phyloP scores from a whole-genome alignment of 2,329 filamentous ascomycete species.

The Xylariaceae sp. region DNA sequence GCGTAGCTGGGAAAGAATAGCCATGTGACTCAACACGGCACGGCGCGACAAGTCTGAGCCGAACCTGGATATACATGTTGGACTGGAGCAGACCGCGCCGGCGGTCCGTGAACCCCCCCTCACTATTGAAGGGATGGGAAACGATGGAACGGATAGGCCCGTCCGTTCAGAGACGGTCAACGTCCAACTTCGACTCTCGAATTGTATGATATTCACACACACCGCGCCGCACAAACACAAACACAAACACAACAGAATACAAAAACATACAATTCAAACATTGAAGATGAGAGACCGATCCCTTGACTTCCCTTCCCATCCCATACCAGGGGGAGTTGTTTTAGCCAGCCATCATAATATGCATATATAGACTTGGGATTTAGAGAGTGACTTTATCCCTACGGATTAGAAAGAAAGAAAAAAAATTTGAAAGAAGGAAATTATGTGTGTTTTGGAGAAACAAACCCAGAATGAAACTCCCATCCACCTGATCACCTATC shows the following conservation, averaged over 20 bases:
- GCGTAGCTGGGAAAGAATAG: no score
- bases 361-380: neutral
- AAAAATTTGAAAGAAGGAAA: neutral
- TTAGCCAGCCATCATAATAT: neutral
- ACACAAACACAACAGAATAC: neutral
- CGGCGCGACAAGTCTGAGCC: neutral
- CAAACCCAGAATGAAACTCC: no score
- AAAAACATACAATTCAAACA: neutral
- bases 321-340: no score
- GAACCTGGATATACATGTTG: neutral
- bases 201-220: neutral
- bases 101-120: no score
- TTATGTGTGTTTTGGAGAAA: no score
- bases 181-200: neutral
- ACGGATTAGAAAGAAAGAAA: neutral
- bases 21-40: neutral
- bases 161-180: no score
- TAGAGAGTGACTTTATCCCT: neutral
- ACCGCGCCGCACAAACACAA: no score
- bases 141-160: no score
- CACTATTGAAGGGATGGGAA: no score
- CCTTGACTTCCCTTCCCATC: no score
- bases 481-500: no score
- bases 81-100: neutral
- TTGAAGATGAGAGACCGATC: neutral